These are phyloP conservation scores for Ustilago bromivora DNA, from an alignment of 1,284 basidiomycete species.

Conservation along the genomic window DNA sequence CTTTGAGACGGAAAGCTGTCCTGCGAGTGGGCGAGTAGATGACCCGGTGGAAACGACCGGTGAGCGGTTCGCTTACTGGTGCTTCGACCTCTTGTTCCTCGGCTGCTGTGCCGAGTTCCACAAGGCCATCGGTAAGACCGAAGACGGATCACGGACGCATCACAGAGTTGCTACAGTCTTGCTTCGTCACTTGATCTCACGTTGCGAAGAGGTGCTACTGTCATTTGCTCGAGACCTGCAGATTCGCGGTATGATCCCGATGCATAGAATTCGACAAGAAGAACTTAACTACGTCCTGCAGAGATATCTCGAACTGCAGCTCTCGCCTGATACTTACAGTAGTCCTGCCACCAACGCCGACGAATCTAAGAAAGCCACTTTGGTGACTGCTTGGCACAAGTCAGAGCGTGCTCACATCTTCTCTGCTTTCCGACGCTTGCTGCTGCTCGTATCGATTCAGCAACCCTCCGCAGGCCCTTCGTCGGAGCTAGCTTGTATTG, in stretches of 20 bases:
- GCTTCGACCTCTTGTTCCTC: slow-evolving; percentile 86
- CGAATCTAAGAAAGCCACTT: not conserved
- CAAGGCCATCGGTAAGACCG: not conserved
- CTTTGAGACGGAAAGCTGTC: slow-evolving; percentile 9
- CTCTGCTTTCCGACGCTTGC: slow-evolving; percentile 27
- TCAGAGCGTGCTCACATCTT: slow-evolving; percentile 39
- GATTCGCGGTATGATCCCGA: slow-evolving; percentile 77
- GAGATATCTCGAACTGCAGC: slow-evolving; percentile 31
- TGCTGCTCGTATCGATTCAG: slow-evolving; percentile 21
- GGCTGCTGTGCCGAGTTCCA: slow-evolving; percentile 74
- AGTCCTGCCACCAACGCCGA: not conserved
- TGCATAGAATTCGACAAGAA: slow-evolving; percentile 78
- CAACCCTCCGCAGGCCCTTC: slow-evolving; percentile 12
- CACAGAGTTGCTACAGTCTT: slow-evolving; percentile 21
- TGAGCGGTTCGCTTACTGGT: slow-evolving; percentile 93
- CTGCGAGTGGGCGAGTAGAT: slow-evolving; percentile 47
- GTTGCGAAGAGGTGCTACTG: slow-evolving; percentile 78
- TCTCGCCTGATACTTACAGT: slow-evolving; percentile 20
- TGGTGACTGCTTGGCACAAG: slow-evolving; percentile 12
- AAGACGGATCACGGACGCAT: not conserved
- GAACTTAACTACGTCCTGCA: slow-evolving; percentile 84
- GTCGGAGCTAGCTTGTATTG: slow-evolving; percentile 14
- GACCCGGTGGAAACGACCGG: slow-evolving; percentile 73
- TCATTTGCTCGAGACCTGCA: slow-evolving; percentile 84
- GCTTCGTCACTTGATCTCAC: slow-evolving; percentile 64